Base-by-base conservation (phyloP, 108 stramenopile genomes). In the Fistulifera solaris region DNA sequence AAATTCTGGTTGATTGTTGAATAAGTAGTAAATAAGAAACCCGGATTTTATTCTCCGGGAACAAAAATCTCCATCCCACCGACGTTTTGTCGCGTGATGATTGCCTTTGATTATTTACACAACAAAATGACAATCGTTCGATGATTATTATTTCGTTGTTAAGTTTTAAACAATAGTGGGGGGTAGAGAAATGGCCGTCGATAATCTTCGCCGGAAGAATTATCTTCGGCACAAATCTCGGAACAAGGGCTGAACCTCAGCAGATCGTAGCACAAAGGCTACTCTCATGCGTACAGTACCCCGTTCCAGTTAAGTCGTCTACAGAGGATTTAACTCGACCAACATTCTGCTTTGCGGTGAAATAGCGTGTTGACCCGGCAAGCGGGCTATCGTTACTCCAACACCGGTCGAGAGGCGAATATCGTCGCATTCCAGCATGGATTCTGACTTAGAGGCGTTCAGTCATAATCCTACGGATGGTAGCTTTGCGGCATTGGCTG, bases 371-470 rank as follows among this genome's bases (percentile, higher is more conserved):
- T 80, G 73, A 68, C 66, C 71, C 62, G 56, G 70, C 31, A 35
- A 35, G 31, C 31, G 31, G 79, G 76, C 75, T 80, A 76, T 80
- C 63, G 60, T 68, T 76, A 76, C 75, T 74, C 70, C 63, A 76
- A 80, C 79, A 77, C 72, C 62, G 75, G 79, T 75, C 72, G 66
- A 77, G 80, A n/a, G n/a, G n/a, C n/a, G n/a, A n/a, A 57, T 81
- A 87, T 77, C 80, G 80, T 80, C 82, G 79, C 77, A 31, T 81
- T 64, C 88, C 81, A 89, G 83, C 81, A 85, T 83, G 81, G 88
- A 89, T 89, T 89, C 88, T 89, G 88, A 89, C 88, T 89, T 89
- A 85, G 84, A 89, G 88, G 88, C 88, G 77, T 83, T 89, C 88
- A 85, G 83, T 83, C 83, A 89, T 83, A 80, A 89, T 89, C 87